Evolutionary conservation across 2,329 filamentous ascomycete species (phyloP).

Genomic region (Penicillium sp.): DNA sequence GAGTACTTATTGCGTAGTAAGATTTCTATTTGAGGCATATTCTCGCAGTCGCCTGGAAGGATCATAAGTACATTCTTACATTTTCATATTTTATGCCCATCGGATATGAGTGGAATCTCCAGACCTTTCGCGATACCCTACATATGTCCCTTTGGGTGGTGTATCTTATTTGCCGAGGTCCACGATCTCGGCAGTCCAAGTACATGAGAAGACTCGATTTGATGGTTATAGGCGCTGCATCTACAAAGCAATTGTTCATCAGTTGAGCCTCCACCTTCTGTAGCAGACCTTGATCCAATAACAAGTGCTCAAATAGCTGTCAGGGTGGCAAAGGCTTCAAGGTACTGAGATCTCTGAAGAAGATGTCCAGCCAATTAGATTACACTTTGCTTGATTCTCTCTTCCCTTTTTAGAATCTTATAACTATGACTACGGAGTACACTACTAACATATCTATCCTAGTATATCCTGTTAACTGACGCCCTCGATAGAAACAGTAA

Average conservation of each 20-base stretch:
- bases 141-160: background rate
- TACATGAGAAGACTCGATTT: background rate
- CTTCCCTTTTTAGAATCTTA: no score
- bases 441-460: no score
- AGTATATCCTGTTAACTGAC: background rate
- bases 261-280: constrained; percentile 2
- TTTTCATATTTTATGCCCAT: background rate
- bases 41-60: background rate
- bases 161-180: constrained; percentile 6
- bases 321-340: constrained; percentile 8
- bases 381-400: background rate
- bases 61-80: background rate
- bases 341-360: constrained; percentile 4
- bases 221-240: background rate
- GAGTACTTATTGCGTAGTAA: no score
- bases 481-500: no score
- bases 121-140: background rate
- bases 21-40: background rate
- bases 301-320: constrained; percentile 5
- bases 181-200: background rate
- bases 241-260: background rate
- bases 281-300: background rate
- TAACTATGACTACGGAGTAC: no score
- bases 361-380: constrained; percentile 15
- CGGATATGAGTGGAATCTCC: background rate